Evolutionary conservation across 2,329 filamentous ascomycete species (phyloP).

Genomic region (Diaporthe sp.): DNA sequence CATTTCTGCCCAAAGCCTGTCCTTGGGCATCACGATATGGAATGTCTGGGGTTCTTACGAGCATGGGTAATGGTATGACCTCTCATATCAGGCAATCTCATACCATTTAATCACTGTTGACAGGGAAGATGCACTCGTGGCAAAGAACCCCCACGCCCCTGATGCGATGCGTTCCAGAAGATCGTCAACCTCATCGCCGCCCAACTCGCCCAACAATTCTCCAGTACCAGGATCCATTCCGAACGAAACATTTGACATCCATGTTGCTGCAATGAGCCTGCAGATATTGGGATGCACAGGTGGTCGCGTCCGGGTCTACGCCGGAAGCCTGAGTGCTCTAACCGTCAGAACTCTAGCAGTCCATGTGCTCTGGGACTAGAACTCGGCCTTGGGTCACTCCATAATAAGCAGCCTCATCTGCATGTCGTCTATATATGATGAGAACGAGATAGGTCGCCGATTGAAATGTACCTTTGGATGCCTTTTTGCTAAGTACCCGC

Average conservation of each 20-base stretch:
- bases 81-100: background rate
- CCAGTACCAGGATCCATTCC: background rate
- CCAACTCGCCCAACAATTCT: background rate
- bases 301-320: background rate
- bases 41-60: background rate
- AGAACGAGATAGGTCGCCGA: background rate
- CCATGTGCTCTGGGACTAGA: background rate
- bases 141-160: constrained; percentile 12
- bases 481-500: background rate
- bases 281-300: background rate
- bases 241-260: background rate
- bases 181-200: constrained; percentile 5
- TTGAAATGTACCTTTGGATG: background rate
- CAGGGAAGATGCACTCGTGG: background rate
- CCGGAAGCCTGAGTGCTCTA: background rate
- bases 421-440: background rate
- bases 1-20: constrained; percentile 1
- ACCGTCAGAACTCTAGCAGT: background rate
- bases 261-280: background rate
- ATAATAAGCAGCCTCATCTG: background rate
- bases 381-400: background rate
- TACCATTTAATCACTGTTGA: background rate
- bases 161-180: background rate
- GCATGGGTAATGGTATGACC: background rate
- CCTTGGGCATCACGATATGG: constrained; percentile 1